Evolutionary conservation across 495 filamentous ascomycete species (phyloP).

Genomic region (Monascus purpureus): DNA sequence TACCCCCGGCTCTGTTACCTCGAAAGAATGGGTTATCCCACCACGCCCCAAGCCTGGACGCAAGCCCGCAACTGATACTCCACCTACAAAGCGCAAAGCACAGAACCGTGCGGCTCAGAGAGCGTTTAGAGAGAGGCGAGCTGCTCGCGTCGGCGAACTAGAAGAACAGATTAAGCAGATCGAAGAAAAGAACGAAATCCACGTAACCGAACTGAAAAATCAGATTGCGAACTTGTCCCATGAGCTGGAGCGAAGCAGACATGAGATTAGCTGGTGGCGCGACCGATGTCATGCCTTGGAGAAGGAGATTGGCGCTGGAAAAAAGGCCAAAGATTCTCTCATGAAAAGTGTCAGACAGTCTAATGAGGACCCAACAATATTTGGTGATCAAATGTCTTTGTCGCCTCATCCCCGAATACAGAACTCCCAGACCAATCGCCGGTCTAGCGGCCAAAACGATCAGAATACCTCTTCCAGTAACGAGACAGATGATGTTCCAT

Average conservation of each 20-base stretch:
- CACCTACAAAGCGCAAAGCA: conserved; percentile 81
- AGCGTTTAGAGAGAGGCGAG: conserved; percentile 77
- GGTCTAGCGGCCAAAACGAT: background rate
- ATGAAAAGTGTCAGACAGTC: conserved; percentile 28
- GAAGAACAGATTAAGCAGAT: conserved; percentile 68
- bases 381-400: conserved; percentile 20
- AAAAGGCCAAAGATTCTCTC: conserved; percentile 26
- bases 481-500: conserved; percentile 17
- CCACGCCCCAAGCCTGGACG: conserved; percentile 85
- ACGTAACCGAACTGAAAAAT: conserved; percentile 26
- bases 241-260: conserved; percentile 35
- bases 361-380: conserved; percentile 7
- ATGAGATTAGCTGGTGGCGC: conserved; percentile 33
- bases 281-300: conserved; percentile 36
- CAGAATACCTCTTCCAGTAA: background rate
- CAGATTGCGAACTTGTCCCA: conserved; percentile 37
- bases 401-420: conserved; percentile 14
- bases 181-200: conserved; percentile 36
- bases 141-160: conserved; percentile 70
- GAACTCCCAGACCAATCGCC: conserved; percentile 2
- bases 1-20: conserved; percentile 41
- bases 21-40: conserved; percentile 78
- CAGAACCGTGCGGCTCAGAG: conserved; percentile 90
- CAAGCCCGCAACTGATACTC: conserved; percentile 83
- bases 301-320: conserved; percentile 30